Evolutionary conservation across 106 monocot species (phyloP).

Genomic region (Dioscorea zingiberensis): DNA sequence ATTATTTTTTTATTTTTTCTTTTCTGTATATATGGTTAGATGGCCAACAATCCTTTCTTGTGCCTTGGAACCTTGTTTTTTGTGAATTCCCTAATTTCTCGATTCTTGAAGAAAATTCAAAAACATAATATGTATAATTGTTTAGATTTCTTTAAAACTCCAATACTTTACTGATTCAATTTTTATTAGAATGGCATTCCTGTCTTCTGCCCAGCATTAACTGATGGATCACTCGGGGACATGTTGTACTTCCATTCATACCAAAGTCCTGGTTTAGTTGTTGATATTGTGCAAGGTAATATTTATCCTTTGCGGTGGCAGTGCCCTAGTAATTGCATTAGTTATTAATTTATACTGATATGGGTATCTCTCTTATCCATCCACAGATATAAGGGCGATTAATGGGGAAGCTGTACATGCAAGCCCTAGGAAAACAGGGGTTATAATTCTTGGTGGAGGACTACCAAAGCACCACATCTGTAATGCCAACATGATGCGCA

Average conservation of each 20-base stretch:
- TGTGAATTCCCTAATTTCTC: too few relatives aligned
- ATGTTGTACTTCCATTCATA: slow-evolving; percentile 88
- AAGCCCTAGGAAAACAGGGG: slow-evolving; percentile 75
- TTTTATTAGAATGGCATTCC: slow-evolving; percentile 61
- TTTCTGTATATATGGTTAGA: too few relatives aligned
- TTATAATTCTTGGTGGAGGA: slow-evolving; percentile 91
- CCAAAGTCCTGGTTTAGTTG: slow-evolving; percentile 60
- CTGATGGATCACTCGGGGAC: slow-evolving; percentile 91
- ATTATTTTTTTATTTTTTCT: too few relatives aligned
- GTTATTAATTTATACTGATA: too few relatives aligned
- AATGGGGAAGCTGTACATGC: slow-evolving; percentile 84
- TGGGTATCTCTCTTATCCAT: neutral
- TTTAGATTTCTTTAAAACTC: too few relatives aligned
- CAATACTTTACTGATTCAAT: slow-evolving; percentile 2
- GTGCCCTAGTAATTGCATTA: neutral
- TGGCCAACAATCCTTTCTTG: too few relatives aligned
- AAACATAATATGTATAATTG: too few relatives aligned
- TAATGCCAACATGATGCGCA: slow-evolving; percentile 87
- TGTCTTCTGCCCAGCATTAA: slow-evolving; percentile 75
- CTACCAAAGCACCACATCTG: slow-evolving; percentile 92
- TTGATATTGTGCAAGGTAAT: slow-evolving; percentile 92
- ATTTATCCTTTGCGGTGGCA: neutral
- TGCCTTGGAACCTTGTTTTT: too few relatives aligned
- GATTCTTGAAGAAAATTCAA: too few relatives aligned
- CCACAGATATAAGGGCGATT: slow-evolving; percentile 77